These are phyloP conservation scores for Aureobasidium zeae DNA, from an alignment of 2,329 filamentous ascomycete genomes.

Conservation along the genomic window DNA sequence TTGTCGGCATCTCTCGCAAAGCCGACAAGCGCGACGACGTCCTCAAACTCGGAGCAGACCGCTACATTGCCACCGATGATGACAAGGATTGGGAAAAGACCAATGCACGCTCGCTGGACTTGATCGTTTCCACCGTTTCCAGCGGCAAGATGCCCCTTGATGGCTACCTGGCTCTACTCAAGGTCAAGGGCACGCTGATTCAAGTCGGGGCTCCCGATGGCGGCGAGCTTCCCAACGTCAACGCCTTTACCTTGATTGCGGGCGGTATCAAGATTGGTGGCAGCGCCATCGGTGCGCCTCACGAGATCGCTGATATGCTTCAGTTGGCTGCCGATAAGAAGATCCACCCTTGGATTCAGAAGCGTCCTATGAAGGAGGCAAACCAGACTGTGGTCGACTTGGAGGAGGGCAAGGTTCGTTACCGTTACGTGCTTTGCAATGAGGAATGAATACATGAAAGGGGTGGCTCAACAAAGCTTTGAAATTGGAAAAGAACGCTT, in stretches of 20 bases:
- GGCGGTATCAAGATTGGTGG: constrained; percentile 41
- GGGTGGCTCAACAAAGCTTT: too few relatives aligned
- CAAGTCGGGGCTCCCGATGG: constrained; percentile 39
- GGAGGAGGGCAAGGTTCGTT: constrained; percentile 44
- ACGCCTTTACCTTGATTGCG: constrained; percentile 47
- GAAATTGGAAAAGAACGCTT: not conserved
- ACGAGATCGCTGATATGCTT: constrained; percentile 53
- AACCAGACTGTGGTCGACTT: constrained; percentile 50
- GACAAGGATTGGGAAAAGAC: constrained; percentile 49
- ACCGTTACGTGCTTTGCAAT: constrained; percentile 33
- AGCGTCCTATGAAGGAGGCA: constrained; percentile 47
- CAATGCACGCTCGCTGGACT: constrained; percentile 42
- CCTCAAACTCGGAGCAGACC: constrained; percentile 49
- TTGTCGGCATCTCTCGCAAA: constrained; percentile 54
- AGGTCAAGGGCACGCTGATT: constrained; percentile 49
- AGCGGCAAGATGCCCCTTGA: constrained; percentile 50
- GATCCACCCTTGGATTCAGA: constrained; percentile 54
- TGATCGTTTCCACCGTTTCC: constrained; percentile 50
- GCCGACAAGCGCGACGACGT: constrained; percentile 50
- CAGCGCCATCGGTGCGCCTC: constrained; percentile 42
- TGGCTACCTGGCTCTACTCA: constrained; percentile 51
- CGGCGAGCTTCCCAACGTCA: constrained; percentile 42
- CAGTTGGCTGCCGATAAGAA: constrained; percentile 49
- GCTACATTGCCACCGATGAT: constrained; percentile 46
- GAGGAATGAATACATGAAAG: constrained; percentile 19